Evolutionary conservation across 768 basidiomycete species (phyloP), one percentile per base, ranked within the genome.

Genomic region (Russula ochroleuca): DNA sequence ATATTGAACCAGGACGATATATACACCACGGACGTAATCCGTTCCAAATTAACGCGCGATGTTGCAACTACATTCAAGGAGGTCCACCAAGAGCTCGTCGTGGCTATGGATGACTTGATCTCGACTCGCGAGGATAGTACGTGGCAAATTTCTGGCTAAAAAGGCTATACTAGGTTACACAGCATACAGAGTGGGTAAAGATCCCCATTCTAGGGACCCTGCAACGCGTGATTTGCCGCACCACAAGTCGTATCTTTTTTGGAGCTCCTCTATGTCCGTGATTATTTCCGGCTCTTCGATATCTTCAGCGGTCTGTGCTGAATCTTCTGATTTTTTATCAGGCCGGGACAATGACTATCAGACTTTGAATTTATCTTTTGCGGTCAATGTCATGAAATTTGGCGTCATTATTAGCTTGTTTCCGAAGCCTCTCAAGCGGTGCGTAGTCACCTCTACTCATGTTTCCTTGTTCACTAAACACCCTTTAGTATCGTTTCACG

Each of bases 381-480:
- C 80, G 5, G 62, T 72, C 15, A 72, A 77, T n/a, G 71, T 82
- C 21, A 61, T 76, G 13, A 74, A 67, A 35, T 69, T 71, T 2
- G 71, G 72, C 0, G 33, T 53, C 1, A 70, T 75, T 19, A 72
- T 83, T 35, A 73, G 72, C 19, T 41, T 77, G 15, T 74, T 80
- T 60, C 82, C 81, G 0, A 52, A 64, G n/a, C 72, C 78, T 61
- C 58, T 83, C 25, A 76, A 74, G 68, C 78, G 78, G 82, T 83
- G 62, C 53, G 78, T 37, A 28, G 28, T 5, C 28, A 28, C 28
- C 28, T n/a, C 2, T 17, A 11, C n/a, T 1, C 13, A 21, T n/a
- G 2, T 31, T 2, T 1, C 11, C 9, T 5, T 28, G 28, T 28
- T 5, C 2, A 28, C 5, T 28, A 5, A 28, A 28, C 28, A 28